Evolutionary conservation across 2,329 filamentous ascomycete species (phyloP), one percentile per base, ranked within the genome.

Genomic region (Claviceps africana): DNA sequence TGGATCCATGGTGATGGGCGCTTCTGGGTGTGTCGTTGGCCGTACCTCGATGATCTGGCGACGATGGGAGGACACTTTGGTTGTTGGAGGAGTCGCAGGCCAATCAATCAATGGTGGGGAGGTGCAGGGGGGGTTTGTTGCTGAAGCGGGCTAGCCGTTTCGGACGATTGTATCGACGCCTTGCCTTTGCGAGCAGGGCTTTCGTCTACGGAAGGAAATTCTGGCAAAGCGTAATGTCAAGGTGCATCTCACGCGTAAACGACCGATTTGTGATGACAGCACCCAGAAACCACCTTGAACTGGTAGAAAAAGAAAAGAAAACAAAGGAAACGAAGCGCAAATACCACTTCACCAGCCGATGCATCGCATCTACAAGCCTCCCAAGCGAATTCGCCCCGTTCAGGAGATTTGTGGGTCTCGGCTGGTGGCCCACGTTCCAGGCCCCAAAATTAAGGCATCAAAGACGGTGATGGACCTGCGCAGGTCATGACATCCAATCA

Each of bases 1-100:
- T 58, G 81, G 81, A 67, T 85, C 82, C 82, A 85, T 85, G 58
- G 68, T 65, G 62, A 57, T 59, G 59, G 58, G 56, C n/a, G 60
- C 54, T 56, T 56, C 55, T 55, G 53, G 51, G 49, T 53, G 31
- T 35, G 47, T 22, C 10, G 25, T 50, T 37, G 1, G 37, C 5
- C n/a, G n/a, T 10, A 19, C 9, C 25, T 52, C 44, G 10, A 30
- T 28, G 35, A 35, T 31, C 21, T 53, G 42, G 47, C 43, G 47
- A 54, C 39, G 33, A 51, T 43, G 40, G 31, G 52, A 51, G 52
- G 53, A 51, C 51, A 53, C 53, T 31, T 53, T 52, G 51, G 47
- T 45, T 48, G 51, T 51, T 49, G 30, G 53, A 49, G 42, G 35
- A 37, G 48, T 53, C 31, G 47, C 35, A 8, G 28, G n/a, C 44